A percentile compares a stretch with the other conserved stretches of the same genome.
Evolutionary conservation across 1,284 basidiomycete genomes (phyloP).

Genomic region (Papiliotrema laurentii): DNA sequence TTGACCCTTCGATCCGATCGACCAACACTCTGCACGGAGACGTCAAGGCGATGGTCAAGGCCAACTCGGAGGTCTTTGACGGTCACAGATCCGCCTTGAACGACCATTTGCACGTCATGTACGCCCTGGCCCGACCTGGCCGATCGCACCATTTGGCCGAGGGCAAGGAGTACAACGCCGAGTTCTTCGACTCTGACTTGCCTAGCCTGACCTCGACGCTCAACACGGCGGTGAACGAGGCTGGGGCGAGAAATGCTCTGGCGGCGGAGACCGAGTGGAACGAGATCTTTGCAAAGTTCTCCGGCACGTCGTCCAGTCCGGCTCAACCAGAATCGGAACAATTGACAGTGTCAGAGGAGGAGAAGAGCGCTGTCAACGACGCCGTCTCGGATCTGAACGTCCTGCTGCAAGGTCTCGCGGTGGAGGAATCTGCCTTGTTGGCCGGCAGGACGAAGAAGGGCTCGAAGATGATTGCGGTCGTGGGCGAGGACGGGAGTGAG

Average conservation of each 20-base stretch:
- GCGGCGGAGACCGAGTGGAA: constrained; percentile 10
- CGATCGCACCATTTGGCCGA: constrained; percentile 4
- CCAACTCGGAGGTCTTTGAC: background rate
- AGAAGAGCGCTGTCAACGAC: background rate
- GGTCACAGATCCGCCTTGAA: background rate
- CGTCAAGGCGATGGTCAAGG: background rate
- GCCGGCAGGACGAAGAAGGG: background rate
- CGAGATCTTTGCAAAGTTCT: constrained; percentile 3
- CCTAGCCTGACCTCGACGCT: background rate
- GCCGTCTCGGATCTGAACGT: background rate
- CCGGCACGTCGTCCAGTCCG: background rate
- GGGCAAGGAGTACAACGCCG: background rate
- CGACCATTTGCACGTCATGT: constrained; percentile 10
- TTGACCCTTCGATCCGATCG: background rate
- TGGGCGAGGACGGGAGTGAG: constrained; percentile 7
- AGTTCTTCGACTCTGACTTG: background rate
- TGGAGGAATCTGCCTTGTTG: background rate
- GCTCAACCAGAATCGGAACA: background rate
- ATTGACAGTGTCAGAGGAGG: background rate
- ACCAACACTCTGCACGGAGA: background rate
- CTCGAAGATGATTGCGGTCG: background rate
- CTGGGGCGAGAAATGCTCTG: constrained; percentile 1
- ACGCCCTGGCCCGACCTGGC: constrained; percentile 2
- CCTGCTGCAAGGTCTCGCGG: background rate
- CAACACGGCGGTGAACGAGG: constrained; percentile 1